These are phyloP conservation scores for Candida pseudoglaebosa DNA, from an alignment of 805 yeast species.

Conservation along the genomic window DNA sequence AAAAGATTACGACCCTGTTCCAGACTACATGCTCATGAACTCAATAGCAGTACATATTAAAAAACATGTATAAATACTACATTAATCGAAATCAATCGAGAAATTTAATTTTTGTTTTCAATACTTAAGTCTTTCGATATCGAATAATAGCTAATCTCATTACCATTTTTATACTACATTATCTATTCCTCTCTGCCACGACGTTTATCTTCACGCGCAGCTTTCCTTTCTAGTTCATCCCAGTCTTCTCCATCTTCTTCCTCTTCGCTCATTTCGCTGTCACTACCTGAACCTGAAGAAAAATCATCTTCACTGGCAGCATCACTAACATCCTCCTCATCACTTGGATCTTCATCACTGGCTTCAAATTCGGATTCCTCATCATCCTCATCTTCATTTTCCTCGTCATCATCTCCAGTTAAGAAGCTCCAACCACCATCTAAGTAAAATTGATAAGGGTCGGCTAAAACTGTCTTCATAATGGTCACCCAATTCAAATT, in stretches of 20 bases:
- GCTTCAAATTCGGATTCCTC: conserved; percentile 72
- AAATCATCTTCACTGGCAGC: conserved; percentile 40
- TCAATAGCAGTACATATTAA: too few species aligned
- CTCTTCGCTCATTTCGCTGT: conserved; percentile 34
- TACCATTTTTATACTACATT: background rate
- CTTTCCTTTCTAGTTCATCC: conserved; percentile 61
- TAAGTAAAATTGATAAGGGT: conserved; percentile 87
- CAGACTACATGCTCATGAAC: too few species aligned
- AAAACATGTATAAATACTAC: too few species aligned
- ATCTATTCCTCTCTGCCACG: conserved; percentile 20
- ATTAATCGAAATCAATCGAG: too few species aligned
- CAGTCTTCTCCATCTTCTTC: conserved; percentile 47
- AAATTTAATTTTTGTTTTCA: too few species aligned
- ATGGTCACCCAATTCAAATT: conserved; percentile 94
- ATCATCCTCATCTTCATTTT: conserved; percentile 62
- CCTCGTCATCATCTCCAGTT: conserved; percentile 76
- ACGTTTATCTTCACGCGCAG: conserved; percentile 43
- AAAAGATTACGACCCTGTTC: too few species aligned
- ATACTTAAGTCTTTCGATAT: too few species aligned
- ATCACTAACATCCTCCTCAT: conserved; percentile 58
- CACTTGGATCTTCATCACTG: conserved; percentile 55
- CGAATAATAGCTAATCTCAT: background rate
- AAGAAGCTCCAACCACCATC: conserved; percentile 97
- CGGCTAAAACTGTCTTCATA: conserved; percentile 88
- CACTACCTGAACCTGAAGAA: conserved; percentile 28